Conservation (phyloP, 2,329 filamentous ascomycete genomes). For the Penicillium sp. region DNA sequence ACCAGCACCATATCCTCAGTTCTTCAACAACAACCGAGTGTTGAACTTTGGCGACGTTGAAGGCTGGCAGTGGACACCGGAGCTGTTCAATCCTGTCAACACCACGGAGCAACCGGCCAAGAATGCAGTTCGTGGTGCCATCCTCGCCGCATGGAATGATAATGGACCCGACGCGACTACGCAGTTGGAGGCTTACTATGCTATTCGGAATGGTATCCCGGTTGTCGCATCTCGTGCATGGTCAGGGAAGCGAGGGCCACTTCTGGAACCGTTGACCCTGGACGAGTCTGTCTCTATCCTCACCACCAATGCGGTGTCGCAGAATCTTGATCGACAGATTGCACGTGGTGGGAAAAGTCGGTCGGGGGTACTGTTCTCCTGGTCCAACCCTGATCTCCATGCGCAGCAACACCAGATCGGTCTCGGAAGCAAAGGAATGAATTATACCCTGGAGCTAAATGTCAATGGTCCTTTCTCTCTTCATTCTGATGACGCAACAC, state of each 20-base stretch:
- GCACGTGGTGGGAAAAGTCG: too few relatives aligned
- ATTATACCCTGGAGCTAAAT: conserved; percentile 56
- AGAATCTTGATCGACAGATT: conserved; percentile 49
- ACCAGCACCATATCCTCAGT: conserved; percentile 48
- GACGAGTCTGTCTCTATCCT: conserved; percentile 43
- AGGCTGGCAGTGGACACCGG: conserved; percentile 49
- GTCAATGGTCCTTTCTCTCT: conserved; percentile 50
- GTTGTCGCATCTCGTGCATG: conserved; percentile 57
- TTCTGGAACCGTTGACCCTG: conserved; percentile 43
- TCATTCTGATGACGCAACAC: conserved; percentile 44
- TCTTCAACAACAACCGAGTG: conserved; percentile 50
- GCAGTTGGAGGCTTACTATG: conserved; percentile 55
- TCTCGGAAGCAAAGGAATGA: conserved; percentile 56
- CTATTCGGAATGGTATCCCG: conserved; percentile 53
- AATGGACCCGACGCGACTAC: conserved; percentile 55
- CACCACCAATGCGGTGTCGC: conserved; percentile 45
- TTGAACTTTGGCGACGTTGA: conserved; percentile 52
- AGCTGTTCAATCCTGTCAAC: conserved; percentile 54
- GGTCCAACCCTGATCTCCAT: conserved; percentile 35
- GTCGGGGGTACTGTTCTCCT: conserved; percentile 33
- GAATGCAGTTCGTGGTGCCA: conserved; percentile 49
- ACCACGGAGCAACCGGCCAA: conserved; percentile 49
- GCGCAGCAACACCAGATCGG: conserved; percentile 32
- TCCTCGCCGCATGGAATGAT: conserved; percentile 58
- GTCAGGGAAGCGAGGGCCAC: conserved; percentile 49